These are phyloP conservation scores for Wallacemonas sp. DNA, from an alignment of 208 protist species.

Conservation along the genomic window DNA sequence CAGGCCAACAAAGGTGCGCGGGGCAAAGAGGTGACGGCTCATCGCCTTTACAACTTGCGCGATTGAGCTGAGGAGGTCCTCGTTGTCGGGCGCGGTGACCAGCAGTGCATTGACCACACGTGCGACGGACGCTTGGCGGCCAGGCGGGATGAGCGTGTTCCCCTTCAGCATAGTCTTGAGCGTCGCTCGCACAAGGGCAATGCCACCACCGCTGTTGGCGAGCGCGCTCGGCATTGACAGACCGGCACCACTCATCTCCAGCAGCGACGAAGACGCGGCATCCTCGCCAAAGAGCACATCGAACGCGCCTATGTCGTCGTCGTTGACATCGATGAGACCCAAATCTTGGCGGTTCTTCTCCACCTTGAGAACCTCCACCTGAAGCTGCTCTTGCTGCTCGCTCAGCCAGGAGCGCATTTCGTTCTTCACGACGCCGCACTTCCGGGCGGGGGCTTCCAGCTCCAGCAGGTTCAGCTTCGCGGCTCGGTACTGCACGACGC, in stretches of 20 bases:
- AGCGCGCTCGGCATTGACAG: slow-evolving; percentile 31
- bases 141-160: slow-evolving; percentile 48
- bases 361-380: slow-evolving; percentile 16
- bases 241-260: slow-evolving; percentile 19
- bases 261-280: slow-evolving; percentile 33
- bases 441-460: slow-evolving; percentile 13
- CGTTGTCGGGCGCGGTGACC: slow-evolving; percentile 20
- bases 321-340: slow-evolving; percentile 13
- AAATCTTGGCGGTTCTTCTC: slow-evolving; percentile 11
- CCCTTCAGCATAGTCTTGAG: slow-evolving; percentile 40
- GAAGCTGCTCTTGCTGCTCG: slow-evolving; percentile 25
- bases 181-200: slow-evolving; percentile 33
- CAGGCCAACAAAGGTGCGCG: slow-evolving; percentile 62
- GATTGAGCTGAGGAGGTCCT: slow-evolving; percentile 31
- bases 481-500: slow-evolving; percentile 27
- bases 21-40: slow-evolving; percentile 36
- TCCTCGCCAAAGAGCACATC: slow-evolving; percentile 36
- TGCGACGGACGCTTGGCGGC: slow-evolving; percentile 24
- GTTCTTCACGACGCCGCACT: slow-evolving; percentile 19
- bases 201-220: slow-evolving; percentile 19
- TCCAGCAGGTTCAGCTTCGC: slow-evolving; percentile 11
- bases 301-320: slow-evolving; percentile 43
- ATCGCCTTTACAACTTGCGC: slow-evolving; percentile 44
- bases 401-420: slow-evolving; percentile 42
- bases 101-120: slow-evolving; percentile 41